Evolutionary conservation across 352 stramenopile genomes (phyloP).

Genomic region (Aphanomyces astaci): DNA sequence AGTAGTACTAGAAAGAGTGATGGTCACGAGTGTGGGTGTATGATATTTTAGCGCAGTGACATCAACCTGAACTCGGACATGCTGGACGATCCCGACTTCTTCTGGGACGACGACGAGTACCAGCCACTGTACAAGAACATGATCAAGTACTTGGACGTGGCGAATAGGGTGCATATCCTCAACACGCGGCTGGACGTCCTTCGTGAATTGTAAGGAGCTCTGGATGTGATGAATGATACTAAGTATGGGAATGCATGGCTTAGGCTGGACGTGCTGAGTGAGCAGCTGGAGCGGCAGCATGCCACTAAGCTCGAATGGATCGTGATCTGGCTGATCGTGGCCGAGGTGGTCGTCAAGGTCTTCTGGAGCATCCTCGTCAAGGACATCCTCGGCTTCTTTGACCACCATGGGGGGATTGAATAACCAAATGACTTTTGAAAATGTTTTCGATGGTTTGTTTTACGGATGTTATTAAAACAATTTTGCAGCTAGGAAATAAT

Average conservation of each 20-base stretch:
- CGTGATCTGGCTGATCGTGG: conserved; percentile 90
- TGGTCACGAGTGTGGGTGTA: neutral
- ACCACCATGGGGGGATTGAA: conserved; percentile 24
- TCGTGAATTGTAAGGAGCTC: conserved; percentile 87
- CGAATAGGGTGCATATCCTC: conserved; percentile 87
- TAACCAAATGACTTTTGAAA: too few species aligned
- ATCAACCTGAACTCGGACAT: conserved; percentile 94
- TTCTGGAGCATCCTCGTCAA: conserved; percentile 87
- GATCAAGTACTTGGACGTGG: conserved; percentile 89
- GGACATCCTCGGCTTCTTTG: conserved; percentile 83
- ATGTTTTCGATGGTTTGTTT: too few species aligned
- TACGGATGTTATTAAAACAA: too few species aligned
- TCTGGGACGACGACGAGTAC: conserved; percentile 91
- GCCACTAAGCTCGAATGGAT: conserved; percentile 89
- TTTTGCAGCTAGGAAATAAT: too few species aligned
- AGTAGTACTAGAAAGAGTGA: too few species aligned
- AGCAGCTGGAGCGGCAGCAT: conserved; percentile 86
- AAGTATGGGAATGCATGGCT: too few species aligned
- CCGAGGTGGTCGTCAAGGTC: conserved; percentile 82
- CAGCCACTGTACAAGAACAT: conserved; percentile 89
- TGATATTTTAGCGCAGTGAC: conserved; percentile 34
- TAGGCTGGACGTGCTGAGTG: conserved; percentile 86
- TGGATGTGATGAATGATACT: too few species aligned
- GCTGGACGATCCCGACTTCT: conserved; percentile 90
- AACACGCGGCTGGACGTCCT: conserved; percentile 92